Evolutionary conservation across 768 basidiomycete genomes (phyloP).

Genomic region (Tubosaeta brunneosetosa): DNA sequence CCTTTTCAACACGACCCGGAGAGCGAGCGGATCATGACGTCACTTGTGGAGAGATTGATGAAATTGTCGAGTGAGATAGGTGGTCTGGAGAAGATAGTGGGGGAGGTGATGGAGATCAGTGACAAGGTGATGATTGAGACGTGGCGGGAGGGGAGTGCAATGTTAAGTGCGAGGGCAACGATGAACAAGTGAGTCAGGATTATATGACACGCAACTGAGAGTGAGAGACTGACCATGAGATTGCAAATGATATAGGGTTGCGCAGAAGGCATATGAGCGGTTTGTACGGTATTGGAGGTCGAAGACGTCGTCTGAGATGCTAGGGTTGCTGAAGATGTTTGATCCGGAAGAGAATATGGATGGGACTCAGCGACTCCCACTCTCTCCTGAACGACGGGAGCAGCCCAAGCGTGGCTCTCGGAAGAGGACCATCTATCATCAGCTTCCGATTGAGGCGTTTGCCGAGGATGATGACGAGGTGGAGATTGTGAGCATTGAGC

Average conservation of each 20-base stretch:
- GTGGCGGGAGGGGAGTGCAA: not conserved
- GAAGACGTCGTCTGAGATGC: not conserved
- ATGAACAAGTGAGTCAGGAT: not conserved
- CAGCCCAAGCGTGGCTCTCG: not conserved
- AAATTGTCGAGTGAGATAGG: not conserved
- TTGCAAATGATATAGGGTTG: no score
- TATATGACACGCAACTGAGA: no score
- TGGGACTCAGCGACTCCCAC: not conserved
- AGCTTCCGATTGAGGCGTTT: no score
- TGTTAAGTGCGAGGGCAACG: not conserved
- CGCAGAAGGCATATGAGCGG: not conserved
- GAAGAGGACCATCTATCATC: not conserved
- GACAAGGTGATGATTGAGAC: not conserved
- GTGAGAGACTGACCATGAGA: no score
- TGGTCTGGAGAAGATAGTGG: not conserved
- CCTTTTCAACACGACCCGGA: no score
- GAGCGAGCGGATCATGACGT: no score
- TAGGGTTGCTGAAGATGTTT: not conserved
- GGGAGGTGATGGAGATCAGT: not conserved
- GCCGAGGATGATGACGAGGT: not conserved
- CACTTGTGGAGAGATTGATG: no score
- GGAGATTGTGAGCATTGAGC: not conserved
- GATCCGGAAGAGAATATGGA: not conserved
- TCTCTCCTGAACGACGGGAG: not conserved
- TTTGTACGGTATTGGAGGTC: not conserved